Percentiles rank a stretch among this genome's conserved stretches.
phyloP scores from a whole-genome alignment of 805 yeast genomes.

The Brettanomyces nanus region DNA sequence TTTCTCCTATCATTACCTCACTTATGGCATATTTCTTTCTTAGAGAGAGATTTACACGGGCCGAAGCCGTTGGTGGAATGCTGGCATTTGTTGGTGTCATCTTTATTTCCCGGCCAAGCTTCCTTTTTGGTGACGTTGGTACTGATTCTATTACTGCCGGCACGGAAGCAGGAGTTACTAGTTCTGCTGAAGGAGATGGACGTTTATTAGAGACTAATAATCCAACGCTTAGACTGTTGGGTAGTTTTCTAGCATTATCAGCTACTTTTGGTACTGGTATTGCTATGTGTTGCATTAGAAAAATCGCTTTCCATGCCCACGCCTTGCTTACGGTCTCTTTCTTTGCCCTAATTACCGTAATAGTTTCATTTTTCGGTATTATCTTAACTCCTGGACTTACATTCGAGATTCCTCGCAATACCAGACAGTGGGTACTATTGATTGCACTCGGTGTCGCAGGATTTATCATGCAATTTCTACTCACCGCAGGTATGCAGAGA shows the following conservation, averaged over 20 bases:
- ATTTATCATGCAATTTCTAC: slow-evolving; percentile 68
- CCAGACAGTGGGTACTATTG: slow-evolving; percentile 60
- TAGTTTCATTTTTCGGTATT: slow-evolving; percentile 47
- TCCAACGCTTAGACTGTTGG: slow-evolving; percentile 45
- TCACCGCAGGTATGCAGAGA: slow-evolving; percentile 77
- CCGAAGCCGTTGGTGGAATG: slow-evolving; percentile 64
- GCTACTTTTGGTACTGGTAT: slow-evolving; percentile 65
- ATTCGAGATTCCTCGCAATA: slow-evolving; percentile 53
- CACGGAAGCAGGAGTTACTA: slow-evolving; percentile 21
- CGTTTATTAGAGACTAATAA: slow-evolving; percentile 36
- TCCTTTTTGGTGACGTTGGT: slow-evolving; percentile 42
- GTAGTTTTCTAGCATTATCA: slow-evolving; percentile 51
- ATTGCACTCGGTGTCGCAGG: slow-evolving; percentile 64
- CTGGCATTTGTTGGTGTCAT: slow-evolving; percentile 70
- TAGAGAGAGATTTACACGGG: slow-evolving; percentile 53
- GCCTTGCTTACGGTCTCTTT: slow-evolving; percentile 73
- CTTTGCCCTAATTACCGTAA: slow-evolving; percentile 54
- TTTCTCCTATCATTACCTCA: slow-evolving; percentile 72
- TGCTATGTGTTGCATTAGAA: slow-evolving; percentile 64
- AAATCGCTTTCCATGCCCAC: slow-evolving; percentile 72
- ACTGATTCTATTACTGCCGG: slow-evolving; percentile 2
- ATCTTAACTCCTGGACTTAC: slow-evolving; percentile 47
- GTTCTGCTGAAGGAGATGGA: slow-evolving; percentile 14
- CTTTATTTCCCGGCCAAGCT: slow-evolving; percentile 73
- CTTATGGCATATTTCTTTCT: slow-evolving; percentile 61